Evolutionary conservation across 257 asterid species (phyloP), one percentile per base, ranked within the genome.

Genomic region (Echites panduratus): DNA sequence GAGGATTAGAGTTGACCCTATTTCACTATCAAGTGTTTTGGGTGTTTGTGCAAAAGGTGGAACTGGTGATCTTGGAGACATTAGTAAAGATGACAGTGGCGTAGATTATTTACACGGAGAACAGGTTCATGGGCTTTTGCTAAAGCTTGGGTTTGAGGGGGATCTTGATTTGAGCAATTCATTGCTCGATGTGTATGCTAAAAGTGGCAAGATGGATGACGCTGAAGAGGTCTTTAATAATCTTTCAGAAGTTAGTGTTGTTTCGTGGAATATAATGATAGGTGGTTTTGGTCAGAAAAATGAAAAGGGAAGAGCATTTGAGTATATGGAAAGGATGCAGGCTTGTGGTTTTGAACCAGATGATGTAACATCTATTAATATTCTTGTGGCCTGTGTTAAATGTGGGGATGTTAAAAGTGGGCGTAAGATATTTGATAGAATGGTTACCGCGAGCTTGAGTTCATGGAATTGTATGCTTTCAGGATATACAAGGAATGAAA

Each of bases 211-310:
- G 53, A 84, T 90, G 93, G 88, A 85, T 49, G 58, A 72, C 79
- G 91, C 96, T n/a, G 91, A 87, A 76, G 78, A 53, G 53, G 70
- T 87, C 72, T 85, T 90, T 80, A 66, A 81, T 61, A 77, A 70
- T 62, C 73, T 88, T 80, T 52, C 68, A 4, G 84, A 87, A 75
- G 85, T 83, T 58, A 89, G 85, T 76, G 84, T 85, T 50, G 90
- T 89, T 76, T 89, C 91, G 2, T 90, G 96, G 97, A 90, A 90
- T 71, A 83, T 90, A 56, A 90, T 90, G 97, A 84, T 90, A 16
- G 86, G 88, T 44, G 96, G 93, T 32, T 85, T 85, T 78, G 91
- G 90, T 62, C 88, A 82, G 78, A 72, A 66, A 43, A 70, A 70
- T 71, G 49, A 79, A 19, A 81, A 76, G 49, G 83, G 62, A 26